Conservation (phyloP, 1,284 basidiomycete genomes). For the Melampsora larici-populina region DNA sequence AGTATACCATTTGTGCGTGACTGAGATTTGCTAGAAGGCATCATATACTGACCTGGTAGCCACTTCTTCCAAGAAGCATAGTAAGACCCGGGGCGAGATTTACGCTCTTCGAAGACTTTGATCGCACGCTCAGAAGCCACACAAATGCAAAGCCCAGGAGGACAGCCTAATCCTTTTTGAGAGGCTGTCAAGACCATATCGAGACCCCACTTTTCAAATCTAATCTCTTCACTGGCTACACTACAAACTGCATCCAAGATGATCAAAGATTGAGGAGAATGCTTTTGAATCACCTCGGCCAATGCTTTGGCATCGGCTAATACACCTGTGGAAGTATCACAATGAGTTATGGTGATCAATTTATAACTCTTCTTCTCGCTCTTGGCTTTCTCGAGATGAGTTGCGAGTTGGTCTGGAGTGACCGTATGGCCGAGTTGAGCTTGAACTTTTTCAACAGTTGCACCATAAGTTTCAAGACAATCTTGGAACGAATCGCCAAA, state of each 20-base stretch:
- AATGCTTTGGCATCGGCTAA: slow-evolving; percentile 79
- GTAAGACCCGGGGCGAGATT: slow-evolving; percentile 70
- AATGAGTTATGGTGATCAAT: slow-evolving; percentile 87
- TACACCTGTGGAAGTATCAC: slow-evolving; percentile 64
- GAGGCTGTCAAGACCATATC: slow-evolving; percentile 86
- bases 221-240: slow-evolving; percentile 92
- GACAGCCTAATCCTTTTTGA: slow-evolving; percentile 91
- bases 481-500: slow-evolving; percentile 76
- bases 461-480: slow-evolving; percentile 79
- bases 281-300: slow-evolving; percentile 68
- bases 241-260: slow-evolving; percentile 91
- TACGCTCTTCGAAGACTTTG: slow-evolving; percentile 67
- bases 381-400: slow-evolving; percentile 61
- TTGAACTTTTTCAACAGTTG: slow-evolving; percentile 78
- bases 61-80: slow-evolving; percentile 83
- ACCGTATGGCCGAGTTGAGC: slow-evolving; percentile 79
- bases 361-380: slow-evolving; percentile 68
- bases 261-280: slow-evolving; percentile 82
- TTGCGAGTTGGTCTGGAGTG: slow-evolving; percentile 63
- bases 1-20: background rate
- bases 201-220: slow-evolving; percentile 84
- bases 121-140: slow-evolving; percentile 78
- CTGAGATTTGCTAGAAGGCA: slow-evolving; percentile 6
- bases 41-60: slow-evolving; percentile 38
- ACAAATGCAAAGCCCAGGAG: slow-evolving; percentile 87